A percentile compares a stretch with the other conserved stretches of the same genome.
Evolutionary conservation across 2,329 filamentous ascomycete genomes (phyloP).

Genomic region (Microthyrium microscopicum): DNA sequence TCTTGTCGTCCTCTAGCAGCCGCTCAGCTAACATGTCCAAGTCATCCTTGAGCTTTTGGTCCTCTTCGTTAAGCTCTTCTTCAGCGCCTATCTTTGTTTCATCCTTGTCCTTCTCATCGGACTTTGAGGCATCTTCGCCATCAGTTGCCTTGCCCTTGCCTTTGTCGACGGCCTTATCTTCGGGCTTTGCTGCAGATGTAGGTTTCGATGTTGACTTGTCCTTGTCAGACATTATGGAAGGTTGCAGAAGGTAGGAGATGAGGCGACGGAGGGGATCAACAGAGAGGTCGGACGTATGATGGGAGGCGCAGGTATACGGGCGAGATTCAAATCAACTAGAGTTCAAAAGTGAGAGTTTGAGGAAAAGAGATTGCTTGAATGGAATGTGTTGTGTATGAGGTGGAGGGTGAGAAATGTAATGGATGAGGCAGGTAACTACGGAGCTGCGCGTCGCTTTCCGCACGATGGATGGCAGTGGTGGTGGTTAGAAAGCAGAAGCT

Average conservation of each 20-base stretch:
- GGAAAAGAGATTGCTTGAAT: no score
- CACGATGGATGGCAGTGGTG: no score
- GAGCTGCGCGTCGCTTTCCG: neutral
- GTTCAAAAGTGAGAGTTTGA: no score
- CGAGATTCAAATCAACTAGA: neutral
- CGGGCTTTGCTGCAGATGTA: slow-evolving; percentile 73
- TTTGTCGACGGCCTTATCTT: slow-evolving; percentile 78
- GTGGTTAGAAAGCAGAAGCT: no score
- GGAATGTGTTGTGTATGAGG: no score
- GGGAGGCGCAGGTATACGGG: neutral
- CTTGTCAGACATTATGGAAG: slow-evolving; percentile 7
- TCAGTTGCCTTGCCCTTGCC: slow-evolving; percentile 86
- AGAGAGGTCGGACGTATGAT: neutral
- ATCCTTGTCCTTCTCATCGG: slow-evolving; percentile 47
- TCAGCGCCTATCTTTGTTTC: slow-evolving; percentile 46
- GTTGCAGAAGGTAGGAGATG: neutral
- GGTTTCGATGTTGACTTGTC: slow-evolving; percentile 5
- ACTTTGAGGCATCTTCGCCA: slow-evolving; percentile 41
- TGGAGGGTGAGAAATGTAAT: no score
- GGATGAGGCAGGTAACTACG: neutral
- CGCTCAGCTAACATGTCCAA: slow-evolving; percentile 96
- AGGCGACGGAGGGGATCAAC: neutral
- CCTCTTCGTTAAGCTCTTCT: slow-evolving; percentile 94
- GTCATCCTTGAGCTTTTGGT: slow-evolving; percentile 95
- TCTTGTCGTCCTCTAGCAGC: slow-evolving; percentile 71